Evolutionary conservation across 2,329 filamentous ascomycete species (phyloP).

Genomic region (Hypoxylon sp.): DNA sequence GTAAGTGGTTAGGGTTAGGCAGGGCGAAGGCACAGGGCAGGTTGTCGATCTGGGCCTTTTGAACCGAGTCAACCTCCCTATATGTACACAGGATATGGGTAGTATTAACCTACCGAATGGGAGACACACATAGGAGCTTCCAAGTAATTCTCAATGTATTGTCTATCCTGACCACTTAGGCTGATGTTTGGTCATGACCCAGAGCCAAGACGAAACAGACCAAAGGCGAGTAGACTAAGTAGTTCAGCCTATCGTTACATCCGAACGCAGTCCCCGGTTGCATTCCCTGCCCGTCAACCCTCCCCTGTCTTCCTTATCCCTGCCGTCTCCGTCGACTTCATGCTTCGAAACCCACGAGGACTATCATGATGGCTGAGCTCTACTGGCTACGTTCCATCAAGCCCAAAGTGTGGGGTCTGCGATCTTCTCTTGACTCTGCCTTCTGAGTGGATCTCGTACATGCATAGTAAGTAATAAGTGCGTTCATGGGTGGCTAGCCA

Average conservation of each 20-base stretch:
- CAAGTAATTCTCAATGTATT: constrained; percentile 14
- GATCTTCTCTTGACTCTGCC: constrained; percentile 45
- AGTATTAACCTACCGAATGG: constrained; percentile 9
- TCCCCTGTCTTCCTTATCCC: background rate
- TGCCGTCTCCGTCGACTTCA: constrained; percentile 50
- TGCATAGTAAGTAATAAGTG: constrained; percentile 42
- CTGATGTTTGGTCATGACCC: constrained; percentile 41
- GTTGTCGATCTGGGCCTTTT: constrained; percentile 15
- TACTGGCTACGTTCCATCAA: constrained; percentile 53
- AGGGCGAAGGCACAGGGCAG: background rate
- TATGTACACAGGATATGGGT: constrained; percentile 5
- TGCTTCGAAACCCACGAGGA: constrained; percentile 55
- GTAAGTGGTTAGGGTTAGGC: constrained; percentile 5
- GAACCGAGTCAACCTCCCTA: constrained; percentile 22
- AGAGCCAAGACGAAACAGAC: constrained; percentile 53
- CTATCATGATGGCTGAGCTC: constrained; percentile 52
- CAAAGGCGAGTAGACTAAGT: constrained; percentile 36
- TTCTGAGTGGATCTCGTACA: constrained; percentile 36
- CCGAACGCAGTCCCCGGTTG: constrained; percentile 31
- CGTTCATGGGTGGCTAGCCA: constrained; percentile 39
- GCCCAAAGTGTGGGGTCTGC: constrained; percentile 36
- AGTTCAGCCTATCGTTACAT: constrained; percentile 49
- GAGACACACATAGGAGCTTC: constrained; percentile 11
- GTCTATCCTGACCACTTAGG: constrained; percentile 33
- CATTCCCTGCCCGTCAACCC: constrained; percentile 25